phyloP scores from a whole-genome alignment of 768 basidiomycete genomes.

The Trametes maxima region DNA sequence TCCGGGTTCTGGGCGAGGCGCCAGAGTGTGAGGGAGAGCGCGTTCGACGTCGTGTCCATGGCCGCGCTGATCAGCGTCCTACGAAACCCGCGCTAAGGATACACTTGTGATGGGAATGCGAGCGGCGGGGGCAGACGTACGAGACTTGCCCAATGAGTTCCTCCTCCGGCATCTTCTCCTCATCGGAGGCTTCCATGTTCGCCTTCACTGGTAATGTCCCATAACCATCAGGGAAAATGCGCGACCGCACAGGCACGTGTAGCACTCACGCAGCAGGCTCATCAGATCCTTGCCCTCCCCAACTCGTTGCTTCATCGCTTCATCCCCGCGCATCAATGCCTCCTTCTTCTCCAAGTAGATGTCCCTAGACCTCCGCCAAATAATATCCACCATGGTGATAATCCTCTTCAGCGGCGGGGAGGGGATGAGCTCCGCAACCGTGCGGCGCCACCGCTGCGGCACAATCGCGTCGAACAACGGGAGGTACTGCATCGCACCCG shows the following conservation, averaged over 20 bases:
- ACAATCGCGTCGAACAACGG: slow-evolving; percentile 21
- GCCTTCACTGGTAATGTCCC: slow-evolving; percentile 23
- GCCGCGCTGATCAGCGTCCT: slow-evolving; percentile 27
- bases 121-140: not conserved
- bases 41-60: slow-evolving; percentile 28
- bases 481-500: too few relatives aligned
- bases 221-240: not conserved
- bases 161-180: slow-evolving; percentile 12
- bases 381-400: slow-evolving; percentile 38
- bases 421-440: slow-evolving; percentile 37
- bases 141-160: slow-evolving; percentile 20
- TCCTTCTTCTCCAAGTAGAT: slow-evolving; percentile 44
- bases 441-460: slow-evolving; percentile 30
- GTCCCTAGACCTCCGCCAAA: slow-evolving; percentile 43
- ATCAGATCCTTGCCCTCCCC: slow-evolving; percentile 49
- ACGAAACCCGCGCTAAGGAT: not conserved
- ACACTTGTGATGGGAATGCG: not conserved
- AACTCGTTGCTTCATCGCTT: slow-evolving; percentile 30
- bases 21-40: slow-evolving; percentile 21
- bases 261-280: slow-evolving; percentile 43
- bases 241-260: not conserved
- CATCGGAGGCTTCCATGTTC: slow-evolving; percentile 13
- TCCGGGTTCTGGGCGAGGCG: slow-evolving; percentile 32
- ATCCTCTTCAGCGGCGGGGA: slow-evolving; percentile 38
- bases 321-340: slow-evolving; percentile 31